These are phyloP conservation scores for Boletellus dicymbophilus DNA, from an alignment of 1,284 basidiomycete species.

Conservation along the genomic window DNA sequence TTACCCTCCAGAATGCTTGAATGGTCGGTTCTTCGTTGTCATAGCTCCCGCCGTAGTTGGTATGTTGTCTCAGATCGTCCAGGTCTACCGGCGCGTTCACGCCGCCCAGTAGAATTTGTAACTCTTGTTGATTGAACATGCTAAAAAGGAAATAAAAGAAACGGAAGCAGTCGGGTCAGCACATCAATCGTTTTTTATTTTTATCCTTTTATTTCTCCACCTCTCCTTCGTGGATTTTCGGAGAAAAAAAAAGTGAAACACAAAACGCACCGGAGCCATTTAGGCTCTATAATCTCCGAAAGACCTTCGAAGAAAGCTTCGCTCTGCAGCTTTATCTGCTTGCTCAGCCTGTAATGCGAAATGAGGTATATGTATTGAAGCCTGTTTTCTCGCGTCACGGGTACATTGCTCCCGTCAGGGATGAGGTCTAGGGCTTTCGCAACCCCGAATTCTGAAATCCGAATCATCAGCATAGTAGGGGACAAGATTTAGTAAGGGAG, in stretches of 20 bases:
- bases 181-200: no score
- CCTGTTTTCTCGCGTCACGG: slow-evolving; percentile 90
- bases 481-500: no score
- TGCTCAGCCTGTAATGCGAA: slow-evolving; percentile 87
- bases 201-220: not conserved
- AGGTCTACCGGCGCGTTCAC: slow-evolving; percentile 83
- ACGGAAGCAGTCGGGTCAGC: no score
- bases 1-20: slow-evolving; percentile 73
- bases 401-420: slow-evolving; percentile 80
- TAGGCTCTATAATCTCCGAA: slow-evolving; percentile 85
- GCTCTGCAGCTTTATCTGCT: slow-evolving; percentile 88
- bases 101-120: slow-evolving; percentile 85
- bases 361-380: slow-evolving; percentile 91
- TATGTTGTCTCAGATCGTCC: slow-evolving; percentile 74
- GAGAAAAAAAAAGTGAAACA: no score
- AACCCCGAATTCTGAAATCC: slow-evolving; percentile 79
- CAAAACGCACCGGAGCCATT: slow-evolving; percentile 80
- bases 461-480: not conserved
- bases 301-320: slow-evolving; percentile 86
- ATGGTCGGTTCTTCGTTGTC: slow-evolving; percentile 73
- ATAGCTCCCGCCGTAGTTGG: slow-evolving; percentile 78
- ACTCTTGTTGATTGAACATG: slow-evolving; percentile 95
- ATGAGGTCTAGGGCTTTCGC: slow-evolving; percentile 81
- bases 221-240: not conserved
- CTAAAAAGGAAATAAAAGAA: slow-evolving; percentile 47